Evolutionary conservation across 768 basidiomycete genomes (phyloP), one percentile per base, ranked within the genome.

Genomic region (Pleurotus djamor): DNA sequence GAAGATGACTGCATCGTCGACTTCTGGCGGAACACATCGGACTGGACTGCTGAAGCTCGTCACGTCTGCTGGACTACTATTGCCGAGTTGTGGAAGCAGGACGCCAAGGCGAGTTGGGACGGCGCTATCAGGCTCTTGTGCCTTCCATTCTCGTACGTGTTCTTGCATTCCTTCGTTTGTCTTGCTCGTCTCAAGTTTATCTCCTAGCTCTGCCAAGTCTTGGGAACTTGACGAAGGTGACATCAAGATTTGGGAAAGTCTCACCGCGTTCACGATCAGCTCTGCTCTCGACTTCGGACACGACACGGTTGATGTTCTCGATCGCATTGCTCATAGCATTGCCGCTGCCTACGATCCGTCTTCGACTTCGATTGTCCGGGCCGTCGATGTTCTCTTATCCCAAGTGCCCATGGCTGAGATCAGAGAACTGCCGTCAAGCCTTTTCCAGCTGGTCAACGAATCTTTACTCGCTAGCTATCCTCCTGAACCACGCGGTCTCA

Each of bases 391-490:
- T 12, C 73, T 92, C 4, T 67, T 92, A 37, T 78, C 80, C 0
- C 76, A 84, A 48, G 67, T 86, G 48, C 81, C 83, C 16, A 74
- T 82, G 59, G 64, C 72, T 4, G 83, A 84, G 3, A 71, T 79
- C 38, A 78, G 80, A 28, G 79, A 83, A 16, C 68, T 88, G 0
- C 88, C 91, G 2, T 70, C 72, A 12, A 67, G 72, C 21, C 66
- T 91, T 13, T 69, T 91, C 33, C 81, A 84, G 48, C 81, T 90
- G 57, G 76, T 85, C 55, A 84, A 86, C 60, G 81, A 83, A 45
- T 83, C 83, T 0, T 74, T 92, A 59, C 71, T 74, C 17, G 76
- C 81, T 7, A 80, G 81, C 7, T 93, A 93, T 71, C 91, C 91
- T 0, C 88, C 89, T 0, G 79, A 80, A 16, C 76, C 81, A 4